phyloP scores from a whole-genome alignment of 2,329 filamentous ascomycete genomes.

The Colletotrichum viniferum region DNA sequence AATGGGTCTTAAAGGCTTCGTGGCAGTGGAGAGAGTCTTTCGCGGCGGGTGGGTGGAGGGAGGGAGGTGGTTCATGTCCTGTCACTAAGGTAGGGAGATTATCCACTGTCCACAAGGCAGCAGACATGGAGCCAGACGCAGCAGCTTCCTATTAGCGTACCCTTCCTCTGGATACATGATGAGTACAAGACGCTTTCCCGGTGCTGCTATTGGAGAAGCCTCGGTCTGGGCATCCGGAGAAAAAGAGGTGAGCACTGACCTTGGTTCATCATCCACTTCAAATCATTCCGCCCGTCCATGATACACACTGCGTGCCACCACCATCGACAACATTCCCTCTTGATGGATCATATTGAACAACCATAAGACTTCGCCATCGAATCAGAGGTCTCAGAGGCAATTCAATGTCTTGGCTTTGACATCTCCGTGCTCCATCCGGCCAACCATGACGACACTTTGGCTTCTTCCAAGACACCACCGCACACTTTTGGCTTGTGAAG shows the following conservation, averaged over 20 bases:
- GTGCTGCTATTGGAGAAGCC: not conserved
- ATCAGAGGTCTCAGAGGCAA: not conserved
- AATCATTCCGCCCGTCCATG: not conserved
- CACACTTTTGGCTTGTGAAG: not conserved
- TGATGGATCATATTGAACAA: not conserved
- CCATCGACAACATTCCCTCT: not conserved
- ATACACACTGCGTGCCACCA: not conserved
- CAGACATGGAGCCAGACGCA: not conserved
- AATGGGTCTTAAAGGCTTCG: constrained; percentile 10
- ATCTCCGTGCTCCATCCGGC: not conserved
- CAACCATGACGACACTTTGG: not conserved
- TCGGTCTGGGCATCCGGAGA: not conserved
- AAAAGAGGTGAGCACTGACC: not conserved
- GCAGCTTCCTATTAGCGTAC: not conserved
- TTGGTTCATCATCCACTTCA: not conserved
- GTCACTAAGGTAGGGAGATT: not conserved
- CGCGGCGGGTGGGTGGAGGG: not conserved
- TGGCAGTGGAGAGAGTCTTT: not conserved
- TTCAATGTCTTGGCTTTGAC: not conserved
- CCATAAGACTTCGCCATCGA: not conserved
- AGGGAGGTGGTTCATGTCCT: not conserved
- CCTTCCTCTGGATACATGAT: not conserved
- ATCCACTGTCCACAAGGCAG: not conserved
- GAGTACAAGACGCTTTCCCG: not conserved
- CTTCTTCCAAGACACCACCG: not conserved